Evolutionary conservation across 306 rosid species (phyloP).

Genomic region (Acacia crassicarpa): DNA sequence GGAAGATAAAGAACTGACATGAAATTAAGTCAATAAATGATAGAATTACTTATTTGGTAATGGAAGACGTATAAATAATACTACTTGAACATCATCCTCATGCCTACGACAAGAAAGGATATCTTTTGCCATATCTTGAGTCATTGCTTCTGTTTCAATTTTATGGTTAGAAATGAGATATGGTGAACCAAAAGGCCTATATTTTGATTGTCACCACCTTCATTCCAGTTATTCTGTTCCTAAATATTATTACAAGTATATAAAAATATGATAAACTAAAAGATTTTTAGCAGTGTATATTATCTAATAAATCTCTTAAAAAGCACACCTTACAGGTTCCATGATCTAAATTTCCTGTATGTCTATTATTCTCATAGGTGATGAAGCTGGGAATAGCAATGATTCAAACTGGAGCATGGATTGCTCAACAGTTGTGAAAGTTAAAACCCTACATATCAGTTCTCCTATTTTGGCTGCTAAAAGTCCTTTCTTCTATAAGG

Average conservation of each 20-base stretch:
- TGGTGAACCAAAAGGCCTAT: not conserved
- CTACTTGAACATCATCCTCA: not conserved
- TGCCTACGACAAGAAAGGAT: constrained; percentile 11
- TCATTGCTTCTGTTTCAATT: not conserved
- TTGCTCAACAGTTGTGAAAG: constrained; percentile 66
- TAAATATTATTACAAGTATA: not conserved
- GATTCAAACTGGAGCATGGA: constrained; percentile 87
- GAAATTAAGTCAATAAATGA: not conserved
- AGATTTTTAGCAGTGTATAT: not conserved
- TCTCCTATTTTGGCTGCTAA: constrained; percentile 99
- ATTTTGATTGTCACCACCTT: too few species aligned
- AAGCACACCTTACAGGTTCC: not conserved
- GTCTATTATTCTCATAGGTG: constrained; percentile 53
- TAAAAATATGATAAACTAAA: not conserved
- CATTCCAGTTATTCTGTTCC: not conserved
- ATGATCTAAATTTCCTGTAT: constrained; percentile 2
- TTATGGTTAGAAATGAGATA: not conserved
- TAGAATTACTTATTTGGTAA: not conserved
- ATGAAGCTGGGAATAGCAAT: constrained; percentile 74
- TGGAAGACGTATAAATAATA: not conserved
- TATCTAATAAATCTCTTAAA: not conserved
- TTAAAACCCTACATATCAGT: constrained; percentile 86
- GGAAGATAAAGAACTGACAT: not conserved
- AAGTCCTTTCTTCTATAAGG: constrained; percentile 97
- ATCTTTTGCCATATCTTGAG: constrained; percentile 6